Conservation (phyloP, 768 basidiomycete genomes). For the Tricholomella constricta region DNA sequence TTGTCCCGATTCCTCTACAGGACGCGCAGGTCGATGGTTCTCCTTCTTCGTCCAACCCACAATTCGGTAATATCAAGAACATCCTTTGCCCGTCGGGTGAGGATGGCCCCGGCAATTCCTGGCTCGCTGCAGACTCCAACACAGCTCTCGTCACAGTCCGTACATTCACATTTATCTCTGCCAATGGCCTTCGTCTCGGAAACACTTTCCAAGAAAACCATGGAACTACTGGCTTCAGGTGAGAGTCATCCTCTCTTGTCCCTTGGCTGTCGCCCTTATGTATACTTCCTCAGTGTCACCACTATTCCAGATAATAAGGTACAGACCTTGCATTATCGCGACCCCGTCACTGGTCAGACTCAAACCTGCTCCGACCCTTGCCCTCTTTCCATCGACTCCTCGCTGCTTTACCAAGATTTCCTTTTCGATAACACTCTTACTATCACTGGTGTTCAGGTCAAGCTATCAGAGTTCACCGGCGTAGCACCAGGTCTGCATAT, state of each 20-base stretch:
- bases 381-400: slow-evolving; percentile 76
- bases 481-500: slow-evolving; percentile 81
- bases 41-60: slow-evolving; percentile 60
- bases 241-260: slow-evolving; percentile 22
- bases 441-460: slow-evolving; percentile 91
- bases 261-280: slow-evolving; percentile 5
- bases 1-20: slow-evolving; percentile 76
- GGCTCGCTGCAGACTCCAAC: slow-evolving; percentile 78
- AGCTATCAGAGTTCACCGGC: slow-evolving; percentile 75
- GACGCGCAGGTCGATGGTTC: slow-evolving; percentile 57
- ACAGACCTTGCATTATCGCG: slow-evolving; percentile 73
- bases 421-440: slow-evolving; percentile 62
- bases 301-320: slow-evolving; percentile 89
- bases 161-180: slow-evolving; percentile 72
- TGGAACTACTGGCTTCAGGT: slow-evolving; percentile 91
- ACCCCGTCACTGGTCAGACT: slow-evolving; percentile 74
- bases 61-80: slow-evolving; percentile 63
- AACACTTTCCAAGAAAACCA: slow-evolving; percentile 85
- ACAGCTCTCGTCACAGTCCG: slow-evolving; percentile 75
- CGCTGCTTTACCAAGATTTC: slow-evolving; percentile 91
- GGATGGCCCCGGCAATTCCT: slow-evolving; percentile 79
- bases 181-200: slow-evolving; percentile 82
- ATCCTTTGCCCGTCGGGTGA: slow-evolving; percentile 87
- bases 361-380: slow-evolving; percentile 77
- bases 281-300: slow-evolving; percentile 58